Base-by-base conservation (phyloP, 2,329 filamentous ascomycete genomes). In the Monosporascus sp. region DNA sequence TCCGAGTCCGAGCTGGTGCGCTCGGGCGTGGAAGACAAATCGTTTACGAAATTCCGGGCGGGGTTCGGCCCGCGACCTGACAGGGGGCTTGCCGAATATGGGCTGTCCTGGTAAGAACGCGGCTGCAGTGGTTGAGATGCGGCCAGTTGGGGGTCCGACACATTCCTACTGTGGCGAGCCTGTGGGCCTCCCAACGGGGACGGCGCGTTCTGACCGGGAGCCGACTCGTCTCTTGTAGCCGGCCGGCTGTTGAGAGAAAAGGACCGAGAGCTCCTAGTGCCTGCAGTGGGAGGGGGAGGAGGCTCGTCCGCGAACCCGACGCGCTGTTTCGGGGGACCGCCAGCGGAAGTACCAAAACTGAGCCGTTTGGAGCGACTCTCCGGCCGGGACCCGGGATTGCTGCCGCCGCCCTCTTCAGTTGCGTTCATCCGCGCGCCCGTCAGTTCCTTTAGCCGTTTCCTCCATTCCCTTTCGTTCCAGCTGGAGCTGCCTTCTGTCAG, bases 391-490 rank as follows among this genome's bases (percentile, higher is more conserved):
- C 76, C 74, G 22, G 66, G 65, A 9, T 62, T 66, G 6, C 70
- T 68, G 17, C 74, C 73, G 20, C 72, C 70, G n/a, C 80, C 78
- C 46, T 82, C 70, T 17, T 67, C 79, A 48, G 83, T 74, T 17
- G 76, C 79, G 27, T 82, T 83, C 82, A 96, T 93, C 22, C 90
- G 83, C 51, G 83, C 84, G 5, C 88, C 84, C 0, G 93, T 97
- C 45, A 93, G 75, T 54, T 97, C 91, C 72, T 97, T 97, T 67
- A 99, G 72, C 64, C 87, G 84, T 65, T 85, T 88, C 60, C 92
- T 84, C 94, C 94, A 99, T 59, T 97, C 89, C 24, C 85, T 80
- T 71, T 97, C 94, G 45, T 78, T 85, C 91, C 92, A 97, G 24
- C 72, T 76, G 20, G 81, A 74, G 68, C 88, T 96, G 20, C 88